phyloP scores from a whole-genome alignment of 2,329 filamentous ascomycete genomes.

The Xylariaceae sp. region DNA sequence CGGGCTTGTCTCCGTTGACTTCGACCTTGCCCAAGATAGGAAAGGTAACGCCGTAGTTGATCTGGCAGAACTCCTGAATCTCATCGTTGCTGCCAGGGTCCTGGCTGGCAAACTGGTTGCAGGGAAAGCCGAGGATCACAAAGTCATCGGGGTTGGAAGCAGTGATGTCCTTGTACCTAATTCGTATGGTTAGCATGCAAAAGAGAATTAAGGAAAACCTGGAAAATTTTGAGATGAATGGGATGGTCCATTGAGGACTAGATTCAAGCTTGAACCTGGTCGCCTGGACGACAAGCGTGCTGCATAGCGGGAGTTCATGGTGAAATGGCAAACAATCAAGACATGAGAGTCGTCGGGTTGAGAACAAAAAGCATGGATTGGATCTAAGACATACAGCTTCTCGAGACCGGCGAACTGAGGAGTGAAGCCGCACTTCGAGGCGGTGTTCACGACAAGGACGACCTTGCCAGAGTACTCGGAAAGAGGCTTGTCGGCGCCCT shows the following conservation, averaged over 20 bases:
- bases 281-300: not conserved
- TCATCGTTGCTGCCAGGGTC: slow-evolving; percentile 80
- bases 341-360: not conserved
- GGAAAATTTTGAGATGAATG: not conserved
- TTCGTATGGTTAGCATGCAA: slow-evolving; percentile 4
- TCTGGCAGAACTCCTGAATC: slow-evolving; percentile 78
- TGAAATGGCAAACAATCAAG: not conserved
- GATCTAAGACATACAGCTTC: slow-evolving; percentile 52
- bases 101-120: slow-evolving; percentile 93
- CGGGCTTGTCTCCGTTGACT: slow-evolving; percentile 80
- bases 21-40: slow-evolving; percentile 88
- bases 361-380: not conserved
- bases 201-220: no score
- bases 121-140: slow-evolving; percentile 88
- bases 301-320: not conserved
- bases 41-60: slow-evolving; percentile 93
- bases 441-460: slow-evolving; percentile 93
- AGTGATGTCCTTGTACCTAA: slow-evolving; percentile 61
- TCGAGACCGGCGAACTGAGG: slow-evolving; percentile 91
- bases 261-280: not conserved
- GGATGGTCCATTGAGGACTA: not conserved
- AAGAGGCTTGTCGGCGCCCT: slow-evolving; percentile 66
- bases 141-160: slow-evolving; percentile 69
- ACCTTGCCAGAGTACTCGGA: slow-evolving; percentile 80
- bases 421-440: slow-evolving; percentile 98